These are phyloP conservation scores for Neurospora cerealis DNA, from an alignment of 495 filamentous ascomycete species.

Conservation along the genomic window DNA sequence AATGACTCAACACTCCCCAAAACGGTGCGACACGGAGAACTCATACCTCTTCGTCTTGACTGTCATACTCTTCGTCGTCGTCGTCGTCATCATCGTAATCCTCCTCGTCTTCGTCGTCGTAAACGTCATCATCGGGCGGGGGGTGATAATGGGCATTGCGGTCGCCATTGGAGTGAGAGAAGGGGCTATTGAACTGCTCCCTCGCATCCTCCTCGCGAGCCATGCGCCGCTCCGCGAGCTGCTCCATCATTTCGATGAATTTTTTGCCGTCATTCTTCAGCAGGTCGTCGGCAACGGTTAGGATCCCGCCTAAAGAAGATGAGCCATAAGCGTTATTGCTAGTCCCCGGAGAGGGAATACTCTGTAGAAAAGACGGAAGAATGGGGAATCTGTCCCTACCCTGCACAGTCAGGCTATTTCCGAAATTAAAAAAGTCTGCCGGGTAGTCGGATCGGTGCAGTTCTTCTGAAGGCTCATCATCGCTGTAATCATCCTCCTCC, in stretches of 20 bases:
- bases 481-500: conserved; percentile 43
- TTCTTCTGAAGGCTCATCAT: conserved; percentile 47
- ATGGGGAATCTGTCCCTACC: conserved; percentile 49
- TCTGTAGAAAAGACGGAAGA: conserved; percentile 26
- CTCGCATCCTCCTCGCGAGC: conserved; percentile 87
- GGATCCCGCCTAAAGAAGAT: conserved; percentile 72
- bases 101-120: conserved; percentile 52
- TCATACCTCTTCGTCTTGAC: conserved; percentile 66
- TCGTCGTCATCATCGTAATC: conserved; percentile 62
- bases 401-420: conserved; percentile 93
- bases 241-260: conserved; percentile 99
- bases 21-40: background rate
- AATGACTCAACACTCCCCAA: conserved; percentile 14
- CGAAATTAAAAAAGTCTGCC: conserved; percentile 90
- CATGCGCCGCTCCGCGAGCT: conserved; percentile 95
- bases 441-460: conserved; percentile 55
- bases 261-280: conserved; percentile 98
- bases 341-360: conserved; percentile 24
- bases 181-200: conserved; percentile 54
- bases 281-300: conserved; percentile 96
- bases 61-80: conserved; percentile 82
- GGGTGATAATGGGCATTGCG: conserved; percentile 37
- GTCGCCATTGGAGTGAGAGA: conserved; percentile 40
- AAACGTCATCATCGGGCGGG: conserved; percentile 60
- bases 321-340: conserved; percentile 34